These are phyloP conservation scores for Venturia aucupariae DNA, from an alignment of 2,329 filamentous ascomycete genomes.

Conservation along the genomic window DNA sequence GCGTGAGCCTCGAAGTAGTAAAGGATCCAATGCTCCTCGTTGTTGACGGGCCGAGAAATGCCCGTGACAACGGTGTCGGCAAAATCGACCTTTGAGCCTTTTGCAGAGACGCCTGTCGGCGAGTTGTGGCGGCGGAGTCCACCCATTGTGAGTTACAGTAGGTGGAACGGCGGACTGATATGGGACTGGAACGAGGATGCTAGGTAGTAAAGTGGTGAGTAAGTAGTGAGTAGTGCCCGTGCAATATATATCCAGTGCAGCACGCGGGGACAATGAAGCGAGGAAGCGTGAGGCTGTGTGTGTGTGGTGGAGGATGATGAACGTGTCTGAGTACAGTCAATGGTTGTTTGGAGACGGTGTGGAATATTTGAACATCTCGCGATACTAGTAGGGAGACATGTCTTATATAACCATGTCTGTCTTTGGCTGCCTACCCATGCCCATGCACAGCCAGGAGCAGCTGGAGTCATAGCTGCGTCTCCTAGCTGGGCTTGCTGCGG, in stretches of 20 bases:
- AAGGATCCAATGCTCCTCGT: constrained; percentile 12
- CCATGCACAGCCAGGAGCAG: constrained; percentile 5
- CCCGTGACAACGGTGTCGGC: constrained; percentile 11
- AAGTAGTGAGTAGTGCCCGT: no score
- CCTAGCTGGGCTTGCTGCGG: no score
- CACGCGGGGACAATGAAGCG: no score
- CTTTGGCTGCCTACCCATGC: not conserved
- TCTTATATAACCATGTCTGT: not conserved
- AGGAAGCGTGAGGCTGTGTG: no score
- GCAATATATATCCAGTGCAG: no score
- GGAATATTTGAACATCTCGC: not conserved
- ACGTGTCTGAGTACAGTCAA: not conserved
- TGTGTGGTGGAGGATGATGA: no score
- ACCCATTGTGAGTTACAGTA: constrained; percentile 4
- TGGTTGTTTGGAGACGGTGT: not conserved
- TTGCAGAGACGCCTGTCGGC: constrained; percentile 9
- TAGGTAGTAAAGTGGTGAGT: not conserved
- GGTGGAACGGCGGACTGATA: not conserved
- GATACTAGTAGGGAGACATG: not conserved
- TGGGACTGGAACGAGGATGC: not conserved
- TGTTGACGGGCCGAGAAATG: constrained; percentile 7
- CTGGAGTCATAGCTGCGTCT: constrained; percentile 1
- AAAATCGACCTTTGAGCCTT: constrained; percentile 12
- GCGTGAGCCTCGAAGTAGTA: constrained; percentile 15
- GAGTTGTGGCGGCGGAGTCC: constrained; percentile 3